These are phyloP conservation scores for Vachellia collinsii DNA, from an alignment of 306 rosid genomes.

Conservation along the genomic window DNA sequence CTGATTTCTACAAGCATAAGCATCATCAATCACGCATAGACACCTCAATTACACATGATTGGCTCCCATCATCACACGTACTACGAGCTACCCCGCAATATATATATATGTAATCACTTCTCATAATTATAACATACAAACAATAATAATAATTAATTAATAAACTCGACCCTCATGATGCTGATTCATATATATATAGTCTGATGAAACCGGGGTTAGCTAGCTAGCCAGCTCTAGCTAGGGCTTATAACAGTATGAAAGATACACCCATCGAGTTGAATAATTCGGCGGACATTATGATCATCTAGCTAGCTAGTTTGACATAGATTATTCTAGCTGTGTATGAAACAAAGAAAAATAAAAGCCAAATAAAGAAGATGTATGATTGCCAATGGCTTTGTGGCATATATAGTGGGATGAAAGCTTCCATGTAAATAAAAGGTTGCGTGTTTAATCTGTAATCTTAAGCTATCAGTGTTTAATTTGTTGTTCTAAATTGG, in stretches of 20 bases:
- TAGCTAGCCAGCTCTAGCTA: not conserved
- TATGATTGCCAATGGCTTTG: no score
- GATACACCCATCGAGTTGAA: not conserved
- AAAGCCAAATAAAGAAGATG: not conserved
- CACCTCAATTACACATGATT: conserved; percentile 49
- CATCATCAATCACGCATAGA: conserved; percentile 53
- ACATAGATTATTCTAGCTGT: no score
- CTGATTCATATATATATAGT: not conserved
- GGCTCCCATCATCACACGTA: conserved; percentile 37
- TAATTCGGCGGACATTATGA: not conserved
- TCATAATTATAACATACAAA: no score
- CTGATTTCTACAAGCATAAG: conserved; percentile 93
- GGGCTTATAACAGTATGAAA: not conserved
- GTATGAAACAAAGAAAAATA: not conserved
- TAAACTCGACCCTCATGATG: not conserved
- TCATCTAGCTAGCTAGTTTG: not conserved
- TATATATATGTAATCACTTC: not conserved
- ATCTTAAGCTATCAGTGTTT: no score
- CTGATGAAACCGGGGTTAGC: not conserved
- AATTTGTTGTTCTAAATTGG: no score
- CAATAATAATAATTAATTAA: not conserved
- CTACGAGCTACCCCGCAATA: not conserved
- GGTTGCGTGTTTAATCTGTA: no score
- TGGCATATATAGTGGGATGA: no score
- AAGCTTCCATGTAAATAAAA: no score